phyloP scores from a whole-genome alignment of 83 land plant species.

The Diphasiastrum complanatum region DNA sequence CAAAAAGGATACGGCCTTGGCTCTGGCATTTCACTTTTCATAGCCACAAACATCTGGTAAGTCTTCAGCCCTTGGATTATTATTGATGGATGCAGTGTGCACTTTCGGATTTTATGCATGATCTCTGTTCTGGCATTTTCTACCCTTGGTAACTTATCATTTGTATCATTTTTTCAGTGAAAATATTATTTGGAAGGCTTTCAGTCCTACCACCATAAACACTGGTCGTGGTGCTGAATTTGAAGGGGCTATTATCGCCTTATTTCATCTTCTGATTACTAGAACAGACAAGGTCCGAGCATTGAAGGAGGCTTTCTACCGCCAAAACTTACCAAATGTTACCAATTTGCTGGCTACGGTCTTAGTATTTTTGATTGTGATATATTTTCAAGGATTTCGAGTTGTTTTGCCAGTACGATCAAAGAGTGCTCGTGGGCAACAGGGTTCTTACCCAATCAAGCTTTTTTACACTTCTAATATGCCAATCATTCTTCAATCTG shows the following conservation, averaged over 20 bases:
- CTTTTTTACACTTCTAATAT: constrained; percentile 85
- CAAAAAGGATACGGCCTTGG: constrained; percentile 92
- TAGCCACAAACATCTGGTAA: constrained; percentile 89
- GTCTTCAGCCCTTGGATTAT: constrained; percentile 5
- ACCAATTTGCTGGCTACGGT: constrained; percentile 81
- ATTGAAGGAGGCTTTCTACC: constrained; percentile 70
- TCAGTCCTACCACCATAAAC: constrained; percentile 91
- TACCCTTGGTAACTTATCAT: too few relatives aligned
- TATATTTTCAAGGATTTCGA: constrained; percentile 86
- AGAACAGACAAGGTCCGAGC: constrained; percentile 77
- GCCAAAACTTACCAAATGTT: constrained; percentile 79
- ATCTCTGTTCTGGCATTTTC: neutral
- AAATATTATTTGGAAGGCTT: constrained; percentile 91
- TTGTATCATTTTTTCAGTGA: constrained; percentile 73
- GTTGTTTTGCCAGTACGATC: constrained; percentile 87
- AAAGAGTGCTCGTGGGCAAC: constrained; percentile 81
- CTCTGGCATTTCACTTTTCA: constrained; percentile 84
- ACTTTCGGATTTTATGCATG: neutral
- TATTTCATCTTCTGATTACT: constrained; percentile 74
- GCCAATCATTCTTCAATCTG: constrained; percentile 86
- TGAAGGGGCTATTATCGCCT: constrained; percentile 83
- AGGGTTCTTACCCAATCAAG: constrained; percentile 87
- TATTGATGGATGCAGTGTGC: neutral
- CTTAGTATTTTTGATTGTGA: constrained; percentile 72
- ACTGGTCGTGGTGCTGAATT: constrained; percentile 91